Conservation (phyloP, 1,139 yeast species). For the Suhomyces choctaworum region DNA sequence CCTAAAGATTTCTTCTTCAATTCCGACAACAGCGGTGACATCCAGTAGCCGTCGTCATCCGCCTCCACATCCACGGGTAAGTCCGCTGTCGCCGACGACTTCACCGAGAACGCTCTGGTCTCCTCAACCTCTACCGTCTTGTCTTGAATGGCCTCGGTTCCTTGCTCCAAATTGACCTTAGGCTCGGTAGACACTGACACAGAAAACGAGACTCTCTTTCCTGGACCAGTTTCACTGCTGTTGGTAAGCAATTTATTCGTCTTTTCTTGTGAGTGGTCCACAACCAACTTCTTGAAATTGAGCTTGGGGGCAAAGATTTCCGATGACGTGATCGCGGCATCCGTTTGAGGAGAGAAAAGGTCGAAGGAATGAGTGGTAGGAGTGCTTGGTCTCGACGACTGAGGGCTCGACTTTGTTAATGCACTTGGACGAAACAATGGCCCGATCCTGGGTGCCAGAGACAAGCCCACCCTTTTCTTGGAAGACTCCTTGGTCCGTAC, state of each 20-base stretch:
- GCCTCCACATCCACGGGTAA: conserved; percentile 42
- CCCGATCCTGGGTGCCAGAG: conserved; percentile 5
- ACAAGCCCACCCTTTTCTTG: conserved; percentile 10
- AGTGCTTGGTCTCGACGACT: not conserved
- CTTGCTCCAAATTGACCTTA: not conserved
- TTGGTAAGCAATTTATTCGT: conserved; percentile 14
- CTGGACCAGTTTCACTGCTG: conserved; percentile 6
- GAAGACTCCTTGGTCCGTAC: conserved; percentile 3
- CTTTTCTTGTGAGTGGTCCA: conserved; percentile 43
- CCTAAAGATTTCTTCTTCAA: conserved; percentile 59
- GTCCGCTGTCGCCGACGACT: not conserved
- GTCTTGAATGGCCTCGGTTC: not conserved
- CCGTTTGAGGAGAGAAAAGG: conserved; percentile 42
- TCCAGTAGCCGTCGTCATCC: conserved; percentile 77
- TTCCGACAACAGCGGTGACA: conserved; percentile 70
- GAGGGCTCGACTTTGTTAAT: conserved; percentile 5
- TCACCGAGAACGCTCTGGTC: not conserved
- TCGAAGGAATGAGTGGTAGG: conserved; percentile 12
- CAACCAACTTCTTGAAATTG: conserved; percentile 56
- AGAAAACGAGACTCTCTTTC: conserved; percentile 11
- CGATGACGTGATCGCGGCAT: conserved; percentile 67
- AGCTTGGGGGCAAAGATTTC: conserved; percentile 70
- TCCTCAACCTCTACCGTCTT: not conserved
- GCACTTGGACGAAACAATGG: conserved; percentile 9
- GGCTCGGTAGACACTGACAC: conserved; percentile 4